Conservation (phyloP, 2,329 filamentous ascomycete species). For the Aspergillus quadricinctus region DNA sequence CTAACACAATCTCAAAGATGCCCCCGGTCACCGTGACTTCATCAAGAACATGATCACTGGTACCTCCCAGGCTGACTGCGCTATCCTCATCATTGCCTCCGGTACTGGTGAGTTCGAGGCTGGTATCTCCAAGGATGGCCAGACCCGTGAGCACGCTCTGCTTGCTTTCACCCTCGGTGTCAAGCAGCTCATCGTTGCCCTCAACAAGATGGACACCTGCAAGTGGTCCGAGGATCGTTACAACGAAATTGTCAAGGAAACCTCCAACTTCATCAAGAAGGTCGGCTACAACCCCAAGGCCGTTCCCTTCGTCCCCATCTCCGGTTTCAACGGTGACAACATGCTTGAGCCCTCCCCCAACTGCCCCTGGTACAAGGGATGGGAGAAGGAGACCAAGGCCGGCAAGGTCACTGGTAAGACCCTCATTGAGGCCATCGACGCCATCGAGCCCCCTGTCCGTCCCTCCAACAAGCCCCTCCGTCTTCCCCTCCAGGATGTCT, state of each 20-base stretch:
- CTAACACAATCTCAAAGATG: conserved; percentile 55
- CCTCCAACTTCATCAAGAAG: conserved; percentile 99
- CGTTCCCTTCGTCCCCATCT: conserved; percentile 99
- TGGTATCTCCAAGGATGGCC: conserved; percentile 99
- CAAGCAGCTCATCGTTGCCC: conserved; percentile 99
- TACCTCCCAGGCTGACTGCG: conserved; percentile 99
- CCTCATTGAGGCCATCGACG: conserved; percentile 97
- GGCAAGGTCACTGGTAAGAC: conserved; percentile 90
- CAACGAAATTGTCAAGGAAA: conserved; percentile 99
- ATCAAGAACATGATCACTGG: conserved; percentile 99
- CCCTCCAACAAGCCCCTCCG: conserved; percentile 99
- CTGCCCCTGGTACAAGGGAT: conserved; percentile 99
- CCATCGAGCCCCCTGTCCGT: conserved; percentile 87
- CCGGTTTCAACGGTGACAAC: conserved; percentile 99
- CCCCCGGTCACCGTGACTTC: conserved; percentile 99
- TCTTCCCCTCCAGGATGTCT: conserved; percentile 99
- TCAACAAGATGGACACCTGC: conserved; percentile 99
- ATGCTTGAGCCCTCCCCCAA: conserved; percentile 88
- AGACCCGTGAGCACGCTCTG: conserved; percentile 99
- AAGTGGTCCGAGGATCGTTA: conserved; percentile 96
- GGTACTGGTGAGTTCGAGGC: conserved; percentile 99
- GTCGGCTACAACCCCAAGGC: conserved; percentile 99
- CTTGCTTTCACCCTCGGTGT: conserved; percentile 99
- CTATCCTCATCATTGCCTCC: conserved; percentile 99
- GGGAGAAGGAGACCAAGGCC: conserved; percentile 96